These are phyloP conservation scores for Erysimum cheiranthoides DNA, from an alignment of 345 rosid genomes.

Conservation along the genomic window DNA sequence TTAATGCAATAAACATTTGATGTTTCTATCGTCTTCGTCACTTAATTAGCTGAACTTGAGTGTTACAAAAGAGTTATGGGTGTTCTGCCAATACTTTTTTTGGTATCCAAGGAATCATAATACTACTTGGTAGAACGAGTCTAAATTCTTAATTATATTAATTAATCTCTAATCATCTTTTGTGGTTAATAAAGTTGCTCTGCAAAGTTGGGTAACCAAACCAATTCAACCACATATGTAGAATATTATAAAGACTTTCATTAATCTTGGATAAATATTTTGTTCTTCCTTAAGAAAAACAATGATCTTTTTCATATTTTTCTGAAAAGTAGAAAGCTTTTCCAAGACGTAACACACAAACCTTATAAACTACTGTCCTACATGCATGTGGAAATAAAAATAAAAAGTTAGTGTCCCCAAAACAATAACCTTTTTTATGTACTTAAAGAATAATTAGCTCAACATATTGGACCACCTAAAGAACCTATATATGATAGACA, in stretches of 20 bases:
- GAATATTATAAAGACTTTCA: neutral
- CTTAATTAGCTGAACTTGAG: conserved; percentile 18
- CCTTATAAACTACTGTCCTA: conserved; percentile 28
- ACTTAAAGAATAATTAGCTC: conserved; percentile 11
- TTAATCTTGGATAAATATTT: neutral
- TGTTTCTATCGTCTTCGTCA: conserved; percentile 9
- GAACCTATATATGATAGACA: conserved; percentile 12
- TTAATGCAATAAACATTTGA: neutral
- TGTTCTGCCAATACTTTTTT: neutral
- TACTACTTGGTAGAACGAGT: neutral
- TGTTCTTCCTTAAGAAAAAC: neutral
- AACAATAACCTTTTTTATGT: conserved; percentile 19
- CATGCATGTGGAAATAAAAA: conserved; percentile 39
- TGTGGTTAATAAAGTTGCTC: conserved; percentile 19
- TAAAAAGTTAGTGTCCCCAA: conserved; percentile 31
- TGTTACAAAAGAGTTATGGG: conserved; percentile 3
- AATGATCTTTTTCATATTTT: conserved; percentile 18
- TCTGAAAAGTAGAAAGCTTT: conserved; percentile 36
- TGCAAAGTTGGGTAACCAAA: conserved; percentile 8
- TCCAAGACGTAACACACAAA: conserved; percentile 29
- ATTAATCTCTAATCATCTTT: conserved; percentile 4
- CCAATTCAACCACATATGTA: conserved; percentile 20
- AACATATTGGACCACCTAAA: conserved; percentile 35
- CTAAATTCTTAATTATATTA: neutral
- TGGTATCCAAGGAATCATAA: neutral